Evolutionary conservation across 257 asterid genomes (phyloP), one percentile per base, ranked within the genome.

Genomic region (Linderniella brevidens): DNA sequence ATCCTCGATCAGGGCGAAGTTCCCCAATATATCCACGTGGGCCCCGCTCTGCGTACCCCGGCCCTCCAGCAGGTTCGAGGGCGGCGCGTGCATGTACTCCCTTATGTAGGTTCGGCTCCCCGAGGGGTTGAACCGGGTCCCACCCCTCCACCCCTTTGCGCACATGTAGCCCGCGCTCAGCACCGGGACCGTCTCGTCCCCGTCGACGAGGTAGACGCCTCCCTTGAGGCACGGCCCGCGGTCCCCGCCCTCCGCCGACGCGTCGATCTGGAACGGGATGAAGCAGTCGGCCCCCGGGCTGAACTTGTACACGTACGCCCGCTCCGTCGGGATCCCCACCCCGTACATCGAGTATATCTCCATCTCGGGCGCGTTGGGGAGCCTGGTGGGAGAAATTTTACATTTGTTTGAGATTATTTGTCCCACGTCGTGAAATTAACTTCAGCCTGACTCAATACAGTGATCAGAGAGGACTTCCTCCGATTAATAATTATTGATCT

Each of bases 11-110:
- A 81, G 64, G 6, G 81, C 92, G n/a, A 81, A 81, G 19, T 85
- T 85, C 14, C 96, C 96, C 96, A 81, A 75, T 8, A 85, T 85
- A 47, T 85, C 93, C 9, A 85, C 96, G 43, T 85, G 93, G 20
- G 88, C 88, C 0, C 88, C 92, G 19, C 96, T 85, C 80, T 78
- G 93, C 15, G 92, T 86, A 8, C 96, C 93, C 15, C 92, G 87
- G 13, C 96, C 93, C 57, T 86, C 88, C 0, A 85, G 79, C 53
- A 86, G 66, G 58, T 54, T 72, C 9, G 88, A 54, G 0, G 93
- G 92, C 45, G 92, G 96, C 19, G 93, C 79, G 46, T 85, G 96
- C 14, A 66, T 76, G 16, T 68, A 85, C 64, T 85, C 96, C 64
- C 93, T 64, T 15, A 71, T 19, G 57, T 66, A 76, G 7, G 68